These are phyloP conservation scores for Cordyceps fumosorosea DNA, from an alignment of 2,329 filamentous ascomycete species.

Conservation along the genomic window DNA sequence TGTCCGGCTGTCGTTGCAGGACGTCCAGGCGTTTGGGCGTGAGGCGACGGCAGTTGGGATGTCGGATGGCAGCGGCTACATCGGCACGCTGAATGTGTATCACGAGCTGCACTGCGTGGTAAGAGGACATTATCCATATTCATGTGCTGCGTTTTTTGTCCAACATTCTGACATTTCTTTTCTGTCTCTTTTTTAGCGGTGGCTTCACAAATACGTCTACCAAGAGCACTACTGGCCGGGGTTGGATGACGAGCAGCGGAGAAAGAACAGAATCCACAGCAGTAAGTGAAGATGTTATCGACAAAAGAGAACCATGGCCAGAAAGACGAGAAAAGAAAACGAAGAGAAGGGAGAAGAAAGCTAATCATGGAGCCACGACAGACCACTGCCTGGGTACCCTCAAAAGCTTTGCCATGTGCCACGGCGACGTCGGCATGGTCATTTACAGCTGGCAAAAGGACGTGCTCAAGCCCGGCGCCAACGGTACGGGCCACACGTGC, in stretches of 20 bases:
- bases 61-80: conserved; percentile 11
- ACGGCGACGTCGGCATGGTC: conserved; percentile 9
- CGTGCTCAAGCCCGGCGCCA: conserved; percentile 1
- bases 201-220: conserved; percentile 12
- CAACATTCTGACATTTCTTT: neutral
- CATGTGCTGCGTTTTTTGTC: too few relatives aligned
- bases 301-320: too few relatives aligned
- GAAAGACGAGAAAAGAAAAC: neutral
- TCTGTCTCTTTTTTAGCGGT: neutral
- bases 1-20: neutral
- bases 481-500: neutral
- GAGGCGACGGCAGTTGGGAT: conserved; percentile 7
- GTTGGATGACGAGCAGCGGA: conserved; percentile 1
- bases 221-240: conserved; percentile 11
- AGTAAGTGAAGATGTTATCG: neutral
- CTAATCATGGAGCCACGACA: neutral
- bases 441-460: conserved; percentile 12
- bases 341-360: neutral
- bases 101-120: conserved; percentile 10
- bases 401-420: conserved; percentile 8
- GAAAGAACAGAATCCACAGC: conserved; percentile 11
- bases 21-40: conserved; percentile 7
- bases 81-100: conserved; percentile 11
- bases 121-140: neutral
- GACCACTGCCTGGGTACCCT: conserved; percentile 10